Evolutionary conservation across 2,329 filamentous ascomycete genomes (phyloP).

Genomic region (Microdochium bolleyi): DNA sequence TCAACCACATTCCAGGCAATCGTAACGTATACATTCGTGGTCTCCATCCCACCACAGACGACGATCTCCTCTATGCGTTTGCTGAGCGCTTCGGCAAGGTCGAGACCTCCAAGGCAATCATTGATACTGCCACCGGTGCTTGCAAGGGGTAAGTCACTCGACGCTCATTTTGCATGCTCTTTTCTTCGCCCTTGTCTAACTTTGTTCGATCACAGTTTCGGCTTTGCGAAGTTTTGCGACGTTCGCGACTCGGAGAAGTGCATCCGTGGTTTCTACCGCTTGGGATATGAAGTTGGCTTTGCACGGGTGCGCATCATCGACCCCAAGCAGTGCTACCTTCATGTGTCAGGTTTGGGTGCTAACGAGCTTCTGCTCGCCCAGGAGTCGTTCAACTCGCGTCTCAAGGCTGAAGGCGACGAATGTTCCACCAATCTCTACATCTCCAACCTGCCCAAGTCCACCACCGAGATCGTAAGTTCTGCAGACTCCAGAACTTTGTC

Average conservation of each 20-base stretch:
- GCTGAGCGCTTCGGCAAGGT: conserved; percentile 85
- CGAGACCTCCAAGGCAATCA: conserved; percentile 96
- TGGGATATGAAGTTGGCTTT: conserved; percentile 96
- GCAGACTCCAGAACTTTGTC: neutral
- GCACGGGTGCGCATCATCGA: conserved; percentile 58
- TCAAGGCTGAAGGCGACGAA: conserved; percentile 91
- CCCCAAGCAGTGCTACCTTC: neutral
- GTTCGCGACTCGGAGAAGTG: conserved; percentile 88
- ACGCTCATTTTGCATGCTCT: neutral
- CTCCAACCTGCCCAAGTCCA: conserved; percentile 86
- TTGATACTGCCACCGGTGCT: conserved; percentile 83
- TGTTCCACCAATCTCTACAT: conserved; percentile 93
- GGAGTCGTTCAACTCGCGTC: conserved; percentile 97
- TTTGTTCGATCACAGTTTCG: conserved; percentile 58
- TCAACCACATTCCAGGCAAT: conserved; percentile 85
- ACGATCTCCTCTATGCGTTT: conserved; percentile 77
- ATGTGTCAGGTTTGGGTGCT: neutral
- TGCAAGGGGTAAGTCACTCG: conserved; percentile 76
- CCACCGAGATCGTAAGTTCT: conserved; percentile 75
- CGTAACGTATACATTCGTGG: conserved; percentile 98
- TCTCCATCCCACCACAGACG: conserved; percentile 88
- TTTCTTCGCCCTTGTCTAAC: conserved; percentile 6
- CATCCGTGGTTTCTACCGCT: conserved; percentile 88
- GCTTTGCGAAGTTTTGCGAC: conserved; percentile 91
- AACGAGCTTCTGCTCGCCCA: conserved; percentile 27